Evolutionary conservation across 331 rosid genomes (phyloP).

Genomic region (Spiraea crenata): DNA sequence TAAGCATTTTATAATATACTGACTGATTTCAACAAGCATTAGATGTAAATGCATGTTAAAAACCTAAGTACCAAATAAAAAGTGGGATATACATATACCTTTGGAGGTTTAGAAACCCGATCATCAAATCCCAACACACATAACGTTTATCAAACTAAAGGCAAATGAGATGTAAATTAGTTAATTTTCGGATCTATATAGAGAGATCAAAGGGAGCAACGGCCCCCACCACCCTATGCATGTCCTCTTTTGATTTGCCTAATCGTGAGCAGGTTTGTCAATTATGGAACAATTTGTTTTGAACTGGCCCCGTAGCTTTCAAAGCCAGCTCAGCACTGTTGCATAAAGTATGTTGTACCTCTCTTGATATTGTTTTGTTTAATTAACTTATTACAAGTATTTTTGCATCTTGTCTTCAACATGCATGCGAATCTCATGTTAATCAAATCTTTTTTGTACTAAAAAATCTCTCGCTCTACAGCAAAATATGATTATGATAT

Average conservation of each 20-base stretch:
- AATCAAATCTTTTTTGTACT: not conserved
- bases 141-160: not conserved
- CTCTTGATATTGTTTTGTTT: not conserved
- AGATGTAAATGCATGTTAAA: too few species aligned
- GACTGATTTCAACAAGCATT: too few species aligned
- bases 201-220: too few species aligned
- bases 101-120: not conserved
- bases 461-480: not conserved
- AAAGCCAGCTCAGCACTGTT: not conserved
- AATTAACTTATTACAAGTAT: not conserved
- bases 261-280: too few species aligned
- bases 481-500: not conserved
- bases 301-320: too few species aligned
- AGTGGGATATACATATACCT: not conserved
- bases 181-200: too few species aligned
- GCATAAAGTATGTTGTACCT: not conserved
- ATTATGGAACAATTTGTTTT: too few species aligned
- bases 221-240: too few species aligned
- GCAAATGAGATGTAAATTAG: too few species aligned
- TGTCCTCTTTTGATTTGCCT: too few species aligned
- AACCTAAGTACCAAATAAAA: not conserved
- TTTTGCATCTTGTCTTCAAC: conserved; percentile 9
- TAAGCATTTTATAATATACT: too few species aligned
- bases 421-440: not conserved
- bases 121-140: not conserved